Base-by-base conservation (phyloP, 2,329 filamentous ascomycete genomes). In the Phaeosphaeriaceae sp. region DNA sequence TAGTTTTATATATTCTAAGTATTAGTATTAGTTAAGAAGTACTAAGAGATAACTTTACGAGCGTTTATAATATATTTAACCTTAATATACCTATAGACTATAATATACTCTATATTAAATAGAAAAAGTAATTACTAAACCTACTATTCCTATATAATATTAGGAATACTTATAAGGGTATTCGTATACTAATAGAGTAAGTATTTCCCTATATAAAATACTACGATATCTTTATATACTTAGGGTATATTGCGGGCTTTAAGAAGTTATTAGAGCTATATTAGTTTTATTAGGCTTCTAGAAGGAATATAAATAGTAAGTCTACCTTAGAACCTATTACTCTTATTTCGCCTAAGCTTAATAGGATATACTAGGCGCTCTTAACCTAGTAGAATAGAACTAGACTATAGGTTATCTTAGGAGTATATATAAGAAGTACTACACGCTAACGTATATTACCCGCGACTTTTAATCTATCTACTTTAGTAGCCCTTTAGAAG, bases 261-360 rank as follows among this genome's bases (percentile, higher is more conserved):
- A 33, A 62, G 39, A 26, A 48, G 50, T 34, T 23, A 11, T 45
- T 58, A 13, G 48, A 62, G 48, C 46, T 62, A 11, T 58, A 62
- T 42, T 33, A 58, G 50, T 37, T 61, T 11, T 42, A 32, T 20
- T 36, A 39, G 39, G 58, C 50, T 51, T 61, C 50, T 50, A 23
- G 55, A 26, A 52, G 34, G 5, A 61, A 57, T 20, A 54, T 61
- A n/a, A 59, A 61, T 23, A 49, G 55, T 61, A 48, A 39, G 50
- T 56, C n/a, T 39, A 15, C 46, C 18, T 53, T 42, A 46, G n/a
- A 48, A 29, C 30, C n/a, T 49, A 15, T 42, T 46, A 6, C 36
- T 28, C 41, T 46, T 40, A 8, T 33, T 44, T 21, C 13, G 38
- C 30, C 33, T 23, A 46, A 49, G 39, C 47, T 58, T 35, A 51